Evolutionary conservation across 495 filamentous ascomycete species (phyloP), one percentile per base, ranked within the genome.

Genomic region (Neurospora sp.): DNA sequence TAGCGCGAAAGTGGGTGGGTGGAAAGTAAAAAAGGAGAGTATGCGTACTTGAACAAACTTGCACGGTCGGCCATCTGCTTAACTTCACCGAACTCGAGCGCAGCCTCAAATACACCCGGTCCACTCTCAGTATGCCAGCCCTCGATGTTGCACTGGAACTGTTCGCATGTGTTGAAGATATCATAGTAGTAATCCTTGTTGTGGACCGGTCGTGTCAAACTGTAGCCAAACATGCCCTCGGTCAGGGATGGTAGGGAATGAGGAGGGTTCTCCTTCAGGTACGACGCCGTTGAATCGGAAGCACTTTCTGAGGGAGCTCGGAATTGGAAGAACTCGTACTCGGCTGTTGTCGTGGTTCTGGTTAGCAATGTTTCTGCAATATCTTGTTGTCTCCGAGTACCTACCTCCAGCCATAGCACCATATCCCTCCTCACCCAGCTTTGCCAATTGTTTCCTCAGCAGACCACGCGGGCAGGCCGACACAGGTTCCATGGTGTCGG

Each of bases 201-300:
- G 76, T 97, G 93, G 27, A 94, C 88, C 0, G 96, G 93, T 14
- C 94, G 86, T n/a, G 94, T 97, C 77, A 99, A 83, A 75, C 92
- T 96, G 84, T 99, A 99, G 39, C 94, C 96, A 77, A 98, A 98
- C 96, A 99, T 99, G 73, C 96, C 96, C 80, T 98, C 93, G 23
- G 96, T 97, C 39, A 99, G 78, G 39, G 89, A 80, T 1, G 94
- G 93, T 8, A 97, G 87, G 1, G 88, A 77, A 40, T 91, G 85
- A 39, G 91, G 88, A 0, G 92, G 85, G 77, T 97, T 94, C 35
- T 91, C 81, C 74, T 87, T 86, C 3, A 97, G 87, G 79, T 91
- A 97, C 3, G 84, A 80, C 27, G 92, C 93, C 1, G 92, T 92
- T 0, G 91, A 88, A 72, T 89, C 86, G 35, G 84, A 80, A 16